phyloP scores from a whole-genome alignment of 139 green algal species.

The Chlorella sp. region DNA sequence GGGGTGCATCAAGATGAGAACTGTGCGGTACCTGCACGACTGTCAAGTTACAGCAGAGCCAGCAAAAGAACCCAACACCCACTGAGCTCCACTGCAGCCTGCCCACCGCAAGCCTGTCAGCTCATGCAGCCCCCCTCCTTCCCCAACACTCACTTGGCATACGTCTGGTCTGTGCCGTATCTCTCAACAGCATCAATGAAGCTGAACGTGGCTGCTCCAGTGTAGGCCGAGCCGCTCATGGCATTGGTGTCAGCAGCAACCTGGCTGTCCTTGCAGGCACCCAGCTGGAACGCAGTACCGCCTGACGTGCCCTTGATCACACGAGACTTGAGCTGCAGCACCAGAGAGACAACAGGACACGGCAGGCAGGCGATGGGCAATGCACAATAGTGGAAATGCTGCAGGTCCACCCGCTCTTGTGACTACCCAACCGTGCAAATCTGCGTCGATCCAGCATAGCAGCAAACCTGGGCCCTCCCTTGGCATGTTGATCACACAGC shows the following conservation, averaged over 20 bases:
- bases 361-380: background rate
- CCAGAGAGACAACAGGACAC: background rate
- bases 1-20: too few relatives aligned
- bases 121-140: too few relatives aligned
- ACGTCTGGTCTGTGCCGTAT: conserved; percentile 15
- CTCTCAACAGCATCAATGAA: conserved; percentile 71
- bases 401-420: background rate
- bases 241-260: conserved; percentile 42
- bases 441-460: background rate
- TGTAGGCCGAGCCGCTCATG: conserved; percentile 49
- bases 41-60: too few relatives aligned
- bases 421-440: background rate
- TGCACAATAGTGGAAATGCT: background rate
- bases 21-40: too few relatives aligned
- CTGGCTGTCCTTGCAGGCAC: conserved; percentile 6
- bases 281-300: background rate
- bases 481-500: too few relatives aligned
- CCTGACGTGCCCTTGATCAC: background rate
- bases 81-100: too few relatives aligned
- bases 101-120: too few relatives aligned
- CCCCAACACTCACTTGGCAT: too few relatives aligned
- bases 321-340: background rate
- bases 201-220: conserved; percentile 69
- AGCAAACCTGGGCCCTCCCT: background rate
- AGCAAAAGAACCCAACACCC: too few relatives aligned